Evolutionary conservation across 768 basidiomycete species (phyloP), one percentile per base, ranked within the genome.

Genomic region (Amanita pallidorosea): DNA sequence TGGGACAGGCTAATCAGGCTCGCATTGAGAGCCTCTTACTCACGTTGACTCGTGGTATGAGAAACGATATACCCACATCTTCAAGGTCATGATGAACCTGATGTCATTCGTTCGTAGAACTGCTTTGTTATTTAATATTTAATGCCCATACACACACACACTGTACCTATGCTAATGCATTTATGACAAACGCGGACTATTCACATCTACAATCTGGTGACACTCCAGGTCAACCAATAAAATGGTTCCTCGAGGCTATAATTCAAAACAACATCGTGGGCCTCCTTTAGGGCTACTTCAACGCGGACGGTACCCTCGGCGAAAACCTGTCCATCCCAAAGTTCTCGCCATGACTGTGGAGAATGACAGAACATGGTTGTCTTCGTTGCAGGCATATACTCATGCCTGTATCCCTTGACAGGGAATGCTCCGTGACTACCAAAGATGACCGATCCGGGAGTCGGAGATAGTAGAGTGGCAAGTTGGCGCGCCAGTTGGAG

Each of bases 1-100:
- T 44, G 20, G 35, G 41, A 25, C 54, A 83, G 80, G 79, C 86
- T 51, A 81, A 84, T 42, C 87, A 89, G 67, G 79, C 80, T 15
- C 76, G 87, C 34, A 90, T 90, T 54, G 87, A 90, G 63, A 76
- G 75, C 46, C 66, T 90, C 38, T 57, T 90, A 37, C 61, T 88
- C 47, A 76, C 76, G 65, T 70, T 90, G 54, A 86, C 85, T 6
- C 70, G 82, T 40, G 78, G 78, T 0, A 79, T 80, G 78, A 68
- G 82, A 53, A 77, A 73, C 51, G 75, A 76, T 52, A 59, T 62
- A 2, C 38, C 27, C 4, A 17, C 27, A 5, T 29, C 36, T 31
- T 34, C 50, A 35, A 44, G 20, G 43, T 35, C 22, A 23, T 29
- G 33, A 33, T 27, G 7, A 13, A 35, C 4, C 4, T 36, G 29